Evolutionary conservation across 2,329 filamentous ascomycete species (phyloP), one percentile per base, ranked within the genome.

Genomic region (Diaporthe eres): DNA sequence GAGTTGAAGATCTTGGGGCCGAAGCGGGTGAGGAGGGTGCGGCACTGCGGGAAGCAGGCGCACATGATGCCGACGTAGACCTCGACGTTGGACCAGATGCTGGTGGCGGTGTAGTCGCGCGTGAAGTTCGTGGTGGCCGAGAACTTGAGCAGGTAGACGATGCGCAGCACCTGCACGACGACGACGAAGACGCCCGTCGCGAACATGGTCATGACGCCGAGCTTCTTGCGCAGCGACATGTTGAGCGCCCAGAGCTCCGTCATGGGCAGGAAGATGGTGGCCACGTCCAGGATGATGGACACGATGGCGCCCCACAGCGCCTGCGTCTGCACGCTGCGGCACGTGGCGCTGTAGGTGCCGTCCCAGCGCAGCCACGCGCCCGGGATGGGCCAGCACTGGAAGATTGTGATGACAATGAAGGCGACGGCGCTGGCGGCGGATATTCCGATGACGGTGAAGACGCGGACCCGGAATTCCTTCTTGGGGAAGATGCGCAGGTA

Each of bases 241-340:
- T 85, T 83, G 8, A 86, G 79, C 25, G 79, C 81, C 76, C 84
- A 81, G 31, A 87, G 80, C 15, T 85, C 83, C 5, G 81, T 81
- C 75, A 86, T 82, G 2, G 85, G 85, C 8, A 87, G 78, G 7
- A 82, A 78, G 72, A 84, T 85, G 49, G 84, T 84, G 34, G 85
- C 71, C 17, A 87, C 70, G 78, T 87, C 84, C 17, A 85, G 85
- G 47, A 84, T 58, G 72, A 87, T 85, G 78, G 86, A 86, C 28
- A 85, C 78, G 7, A 81, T 83, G 0, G 85, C 84, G 72, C 85
- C 84, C 60, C 81, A 79, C 34, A 86, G 63, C 19, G 60, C 72
- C 19, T 55, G 63, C 3, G 19, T 19, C 37, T 67, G 61, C 25
- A 68, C 31, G 39, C 39, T 17, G 60, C 47, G 63, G 51, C 72